Evolutionary conservation across 257 asterid species (phyloP), one percentile per base, ranked within the genome.

Genomic region (Marsdenia floribunda): DNA sequence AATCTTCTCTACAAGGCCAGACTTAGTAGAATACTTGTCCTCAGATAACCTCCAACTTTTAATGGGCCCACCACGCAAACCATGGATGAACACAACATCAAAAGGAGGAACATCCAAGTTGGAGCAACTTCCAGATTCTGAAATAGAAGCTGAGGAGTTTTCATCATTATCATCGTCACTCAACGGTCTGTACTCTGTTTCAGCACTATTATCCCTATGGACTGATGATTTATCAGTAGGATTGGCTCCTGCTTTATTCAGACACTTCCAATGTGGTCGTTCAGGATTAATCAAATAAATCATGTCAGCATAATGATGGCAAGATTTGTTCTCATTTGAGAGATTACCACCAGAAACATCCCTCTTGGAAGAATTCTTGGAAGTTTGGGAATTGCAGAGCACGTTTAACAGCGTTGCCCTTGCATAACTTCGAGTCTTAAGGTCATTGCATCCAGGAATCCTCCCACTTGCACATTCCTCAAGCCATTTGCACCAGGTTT

Each of bases 1-100:
- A 84, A 95, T 95, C 89, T 92, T 95, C 86, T 95, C 99, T 73
- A 95, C 97, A 77, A 95, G 96, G 83, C 99, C 99, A 80, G 99
- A 95, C 83, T 95, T 95, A 49, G 98, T 92, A 14, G 99, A 95
- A 54, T 90, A 90, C 88, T 95, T 95, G 86, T 95, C 93, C 82
- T 92, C 99, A 9, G 99, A 92, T 79, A 95, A 72, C 77, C 99
- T 90, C 99, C 99, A 95, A 19, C 96, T 92, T 84, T 95, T 95
- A 80, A 95, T 92, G 79, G 99, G 98, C 40, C 99, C 99, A 68
- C 99, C 99, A 63, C 99, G 98, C 76, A 95, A 86, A 76, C 99
- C 99, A 66, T 95, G 99, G 65, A 95, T 91, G 78, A 95, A 95
- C 79, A 95, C 96, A 79, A 95, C 78, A 85, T 94, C 99, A 61